Base-by-base conservation (phyloP, 2,329 filamentous ascomycete genomes). In the Ophiostoma fasciatum region DNA sequence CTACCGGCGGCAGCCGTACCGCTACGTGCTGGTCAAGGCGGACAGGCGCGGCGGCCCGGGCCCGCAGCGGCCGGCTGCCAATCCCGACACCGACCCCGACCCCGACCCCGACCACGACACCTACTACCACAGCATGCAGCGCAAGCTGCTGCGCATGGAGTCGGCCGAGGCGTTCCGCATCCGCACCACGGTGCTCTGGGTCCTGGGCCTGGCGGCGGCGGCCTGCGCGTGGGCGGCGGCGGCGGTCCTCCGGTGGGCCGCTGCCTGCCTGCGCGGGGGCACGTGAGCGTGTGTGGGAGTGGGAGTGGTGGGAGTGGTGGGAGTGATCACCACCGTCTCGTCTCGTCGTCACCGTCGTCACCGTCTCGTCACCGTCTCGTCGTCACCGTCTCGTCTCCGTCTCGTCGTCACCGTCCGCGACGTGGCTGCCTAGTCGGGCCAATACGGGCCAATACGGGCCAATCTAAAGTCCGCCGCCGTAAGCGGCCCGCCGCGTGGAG, bases 81-180 rank as follows among this genome's bases (percentile, higher is more conserved):
- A n/a, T n/a, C n/a, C n/a, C n/a, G 23, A 9, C n/a, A 18, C 14
- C 20, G 47, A 47, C 11, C 38, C 37, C n/a, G 37, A 46, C 36
- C 40, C 18, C 17, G 11, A 37, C 28, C 39, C 40, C 17, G 32
- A 46, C 14, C 6, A 20, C 25, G 45, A 51, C 14, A 61, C 55
- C 51, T 64, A 66, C 45, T 71, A 71, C 43, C 68, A 69, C 52
- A 64, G 59, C 44, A 66, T 70, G 50, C 68, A 74, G 54, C 60
- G 66, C 41, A 72, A 74, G 50, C 58, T 81, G 36, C 64, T 76
- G 48, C 66, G 58, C 49, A 59, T 75, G 60, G 71, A 81, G 51
- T 62, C 74, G 13, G 62, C 61, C 4, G 74, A 80, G 48, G 76
- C 76, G 4, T 73, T 81, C 43, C 65, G 68, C 49, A 59, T 78